phyloP scores from a whole-genome alignment of 805 yeast genomes.

The Yarrowia phangngaensis region DNA sequence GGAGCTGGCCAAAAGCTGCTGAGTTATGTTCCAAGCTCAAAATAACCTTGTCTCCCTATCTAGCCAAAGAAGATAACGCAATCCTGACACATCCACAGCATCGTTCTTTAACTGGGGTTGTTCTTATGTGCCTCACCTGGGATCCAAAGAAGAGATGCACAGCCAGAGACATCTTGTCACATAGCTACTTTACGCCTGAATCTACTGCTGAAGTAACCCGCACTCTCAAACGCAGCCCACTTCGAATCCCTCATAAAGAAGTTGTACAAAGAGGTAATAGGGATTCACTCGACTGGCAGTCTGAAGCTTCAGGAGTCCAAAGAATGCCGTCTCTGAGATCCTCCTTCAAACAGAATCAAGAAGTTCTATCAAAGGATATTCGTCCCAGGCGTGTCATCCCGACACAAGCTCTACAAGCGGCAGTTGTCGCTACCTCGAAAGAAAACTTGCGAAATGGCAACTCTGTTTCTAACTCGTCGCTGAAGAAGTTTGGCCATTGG shows the following conservation, averaged over 20 bases:
- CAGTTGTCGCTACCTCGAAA: constrained; percentile 7
- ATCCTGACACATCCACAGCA: constrained; percentile 1
- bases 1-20: background rate
- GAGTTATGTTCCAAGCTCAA: constrained; percentile 14
- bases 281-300: too few relatives aligned
- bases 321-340: background rate
- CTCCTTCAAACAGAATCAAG: constrained; percentile 8
- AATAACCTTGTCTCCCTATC: background rate
- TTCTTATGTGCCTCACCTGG: constrained; percentile 60
- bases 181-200: constrained; percentile 17
- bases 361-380: background rate
- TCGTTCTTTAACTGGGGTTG: constrained; percentile 22
- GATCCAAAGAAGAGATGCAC: constrained; percentile 50
- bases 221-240: constrained; percentile 26
- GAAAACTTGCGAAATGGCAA: background rate
- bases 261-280: background rate
- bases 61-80: background rate
- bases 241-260: constrained; percentile 16
- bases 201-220: constrained; percentile 8
- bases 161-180: constrained; percentile 29
- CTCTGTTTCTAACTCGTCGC: background rate
- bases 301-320: too few relatives aligned
- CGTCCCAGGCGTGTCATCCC: background rate
- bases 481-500: constrained; percentile 25
- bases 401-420: too few relatives aligned